Conservation (phyloP, 2,329 filamentous ascomycete species). For the Penicillium olsonii region DNA sequence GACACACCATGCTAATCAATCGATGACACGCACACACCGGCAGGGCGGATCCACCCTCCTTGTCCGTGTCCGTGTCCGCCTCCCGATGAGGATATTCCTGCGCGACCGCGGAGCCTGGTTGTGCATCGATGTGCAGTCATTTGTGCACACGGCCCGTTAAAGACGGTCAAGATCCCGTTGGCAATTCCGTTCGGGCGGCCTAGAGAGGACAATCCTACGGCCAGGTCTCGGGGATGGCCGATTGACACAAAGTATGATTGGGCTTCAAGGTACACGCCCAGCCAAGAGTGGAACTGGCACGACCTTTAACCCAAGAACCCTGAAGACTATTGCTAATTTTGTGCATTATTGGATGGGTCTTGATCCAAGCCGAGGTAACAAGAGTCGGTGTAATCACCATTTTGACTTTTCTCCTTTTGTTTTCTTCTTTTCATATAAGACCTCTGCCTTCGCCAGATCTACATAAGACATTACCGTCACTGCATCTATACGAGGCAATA, state of each 20-base stretch:
- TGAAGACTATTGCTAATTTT: background rate
- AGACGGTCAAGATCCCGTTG: background rate
- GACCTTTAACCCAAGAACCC: too few species aligned
- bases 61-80: background rate
- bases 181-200: background rate
- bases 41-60: background rate
- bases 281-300: background rate
- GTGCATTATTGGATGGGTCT: background rate
- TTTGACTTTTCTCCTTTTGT: background rate
- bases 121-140: background rate
- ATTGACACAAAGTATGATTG: conserved; percentile 2
- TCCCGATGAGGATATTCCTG: background rate
- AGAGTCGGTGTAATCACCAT: background rate
- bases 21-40: background rate
- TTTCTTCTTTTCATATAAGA: background rate
- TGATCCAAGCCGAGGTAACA: background rate
- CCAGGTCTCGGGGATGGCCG: background rate
- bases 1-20: too few species aligned
- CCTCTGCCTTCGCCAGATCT: background rate
- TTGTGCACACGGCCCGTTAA: background rate
- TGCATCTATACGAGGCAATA: background rate
- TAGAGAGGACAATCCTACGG: background rate
- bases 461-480: background rate
- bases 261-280: background rate
- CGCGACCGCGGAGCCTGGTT: background rate